Conservation (phyloP, 2,329 filamentous ascomycete species). For the Grosmannia clavigera region DNA sequence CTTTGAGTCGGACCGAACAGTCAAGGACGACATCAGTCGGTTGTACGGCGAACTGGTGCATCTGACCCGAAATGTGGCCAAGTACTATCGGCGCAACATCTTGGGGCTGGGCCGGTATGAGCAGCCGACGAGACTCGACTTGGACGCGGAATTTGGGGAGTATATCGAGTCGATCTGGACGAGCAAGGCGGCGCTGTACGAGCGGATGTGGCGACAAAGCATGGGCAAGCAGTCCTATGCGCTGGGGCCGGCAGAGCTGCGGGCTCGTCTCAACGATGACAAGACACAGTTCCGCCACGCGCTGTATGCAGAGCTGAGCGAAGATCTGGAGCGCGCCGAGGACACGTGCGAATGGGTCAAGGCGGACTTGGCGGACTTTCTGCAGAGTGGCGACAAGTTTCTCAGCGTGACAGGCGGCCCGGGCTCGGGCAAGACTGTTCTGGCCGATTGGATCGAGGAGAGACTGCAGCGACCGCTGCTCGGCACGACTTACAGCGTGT, state of each 20-base stretch:
- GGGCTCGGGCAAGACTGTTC: conserved; percentile 77
- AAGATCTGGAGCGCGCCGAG: conserved; percentile 24
- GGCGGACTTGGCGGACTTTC: conserved; percentile 21
- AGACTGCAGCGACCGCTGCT: conserved; percentile 25
- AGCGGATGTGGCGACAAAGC: conserved; percentile 23
- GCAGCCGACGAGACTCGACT: conserved; percentile 18
- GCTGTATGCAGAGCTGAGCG: conserved; percentile 24
- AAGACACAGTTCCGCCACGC: conserved; percentile 13
- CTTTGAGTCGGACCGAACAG: conserved; percentile 19
- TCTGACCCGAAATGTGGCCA: conserved; percentile 22
- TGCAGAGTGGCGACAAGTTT: conserved; percentile 21
- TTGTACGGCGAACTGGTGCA: conserved; percentile 24
- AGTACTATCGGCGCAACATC: conserved; percentile 24
- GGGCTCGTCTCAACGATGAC: conserved; percentile 19
- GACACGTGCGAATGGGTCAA: conserved; percentile 28
- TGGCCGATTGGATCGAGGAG: conserved; percentile 44
- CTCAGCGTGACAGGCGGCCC: conserved; percentile 48
- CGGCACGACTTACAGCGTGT: conserved; percentile 21
- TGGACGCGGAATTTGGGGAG: conserved; percentile 23
- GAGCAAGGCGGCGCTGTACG: conserved; percentile 20
- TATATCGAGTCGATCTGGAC: conserved; percentile 23
- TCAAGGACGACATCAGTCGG: conserved; percentile 21
- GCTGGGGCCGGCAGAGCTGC: conserved; percentile 19
- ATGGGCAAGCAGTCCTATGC: conserved; percentile 16
- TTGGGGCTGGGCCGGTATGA: conserved; percentile 13